Conservation (phyloP, 2,329 filamentous ascomycete genomes). For the Parastagonospora nodorum region DNA sequence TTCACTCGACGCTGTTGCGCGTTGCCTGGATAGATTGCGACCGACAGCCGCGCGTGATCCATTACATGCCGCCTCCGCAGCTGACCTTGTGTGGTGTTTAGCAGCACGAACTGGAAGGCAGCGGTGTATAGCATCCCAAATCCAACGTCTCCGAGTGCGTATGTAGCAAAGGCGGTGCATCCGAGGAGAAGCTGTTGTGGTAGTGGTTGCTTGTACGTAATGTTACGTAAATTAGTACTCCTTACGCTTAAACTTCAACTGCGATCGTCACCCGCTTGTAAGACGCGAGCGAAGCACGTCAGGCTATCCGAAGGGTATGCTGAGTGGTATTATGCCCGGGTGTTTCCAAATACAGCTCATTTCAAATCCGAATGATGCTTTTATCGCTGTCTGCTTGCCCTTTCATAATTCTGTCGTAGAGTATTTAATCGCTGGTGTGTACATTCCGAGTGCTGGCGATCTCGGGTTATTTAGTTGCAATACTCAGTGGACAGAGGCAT, state of each 20-base stretch:
- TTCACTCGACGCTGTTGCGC: too few relatives aligned
- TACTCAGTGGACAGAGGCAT: not conserved
- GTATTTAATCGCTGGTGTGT: not conserved
- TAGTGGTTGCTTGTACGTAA: slow-evolving; percentile 31
- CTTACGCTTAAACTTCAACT: slow-evolving; percentile 2
- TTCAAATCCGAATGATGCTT: not conserved
- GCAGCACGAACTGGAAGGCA: too few relatives aligned
- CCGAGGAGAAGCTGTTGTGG: slow-evolving; percentile 30
- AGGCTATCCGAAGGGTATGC: not conserved
- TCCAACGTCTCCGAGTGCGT: slow-evolving; percentile 4
- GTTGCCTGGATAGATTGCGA: too few relatives aligned
- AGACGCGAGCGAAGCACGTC: slow-evolving; percentile 2
- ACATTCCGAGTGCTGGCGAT: not conserved
- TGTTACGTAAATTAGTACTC: slow-evolving; percentile 25
- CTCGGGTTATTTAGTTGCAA: not conserved
- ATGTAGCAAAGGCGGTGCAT: not conserved
- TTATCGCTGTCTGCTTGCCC: too few relatives aligned
- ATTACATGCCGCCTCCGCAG: too few relatives aligned
- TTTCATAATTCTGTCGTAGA: too few relatives aligned
- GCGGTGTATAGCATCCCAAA: not conserved
- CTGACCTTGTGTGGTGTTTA: too few relatives aligned
- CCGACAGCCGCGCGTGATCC: too few relatives aligned
- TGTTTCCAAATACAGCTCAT: too few relatives aligned
- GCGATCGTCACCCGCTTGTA: slow-evolving; percentile 6
- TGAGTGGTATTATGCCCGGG: not conserved